Conservation (phyloP, 2,329 filamentous ascomycete genomes). For the Ascochyta viciae-villosae region DNA sequence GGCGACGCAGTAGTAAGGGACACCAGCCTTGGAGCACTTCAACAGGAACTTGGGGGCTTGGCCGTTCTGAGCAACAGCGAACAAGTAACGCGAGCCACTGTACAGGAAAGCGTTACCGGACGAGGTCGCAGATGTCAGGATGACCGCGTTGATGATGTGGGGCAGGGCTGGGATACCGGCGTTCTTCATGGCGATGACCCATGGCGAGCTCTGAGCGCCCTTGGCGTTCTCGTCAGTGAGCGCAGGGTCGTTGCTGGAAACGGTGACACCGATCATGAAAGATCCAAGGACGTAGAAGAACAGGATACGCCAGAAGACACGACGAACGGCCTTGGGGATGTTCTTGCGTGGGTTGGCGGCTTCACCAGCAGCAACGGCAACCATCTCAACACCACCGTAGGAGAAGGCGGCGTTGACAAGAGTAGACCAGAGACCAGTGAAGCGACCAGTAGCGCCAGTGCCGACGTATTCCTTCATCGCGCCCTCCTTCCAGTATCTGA, state of each 20-base stretch:
- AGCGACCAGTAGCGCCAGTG: slow-evolving; percentile 64
- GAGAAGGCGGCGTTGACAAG: slow-evolving; percentile 61
- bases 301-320: slow-evolving; percentile 63
- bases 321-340: slow-evolving; percentile 62
- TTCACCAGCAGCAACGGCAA: slow-evolving; percentile 48
- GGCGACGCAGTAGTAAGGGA: slow-evolving; percentile 50
- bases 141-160: slow-evolving; percentile 77
- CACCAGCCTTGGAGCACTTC: slow-evolving; percentile 55
- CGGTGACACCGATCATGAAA: slow-evolving; percentile 65
- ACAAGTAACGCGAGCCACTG: slow-evolving; percentile 60
- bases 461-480: slow-evolving; percentile 60
- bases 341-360: slow-evolving; percentile 46
- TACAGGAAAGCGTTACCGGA: slow-evolving; percentile 72
- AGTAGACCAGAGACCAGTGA: slow-evolving; percentile 65
- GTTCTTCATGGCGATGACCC: slow-evolving; percentile 71
- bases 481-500: slow-evolving; percentile 72
- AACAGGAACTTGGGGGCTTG: slow-evolving; percentile 62
- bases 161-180: slow-evolving; percentile 73
- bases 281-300: slow-evolving; percentile 62
- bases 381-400: slow-evolving; percentile 48
- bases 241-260: slow-evolving; percentile 61
- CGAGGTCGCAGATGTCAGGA: slow-evolving; percentile 75
- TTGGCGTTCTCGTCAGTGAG: slow-evolving; percentile 55
- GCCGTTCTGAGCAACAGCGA: slow-evolving; percentile 57
- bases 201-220: slow-evolving; percentile 47